Evolutionary conservation across 2,329 filamentous ascomycete species (phyloP).

Genomic region (Endocalyx cinctus): DNA sequence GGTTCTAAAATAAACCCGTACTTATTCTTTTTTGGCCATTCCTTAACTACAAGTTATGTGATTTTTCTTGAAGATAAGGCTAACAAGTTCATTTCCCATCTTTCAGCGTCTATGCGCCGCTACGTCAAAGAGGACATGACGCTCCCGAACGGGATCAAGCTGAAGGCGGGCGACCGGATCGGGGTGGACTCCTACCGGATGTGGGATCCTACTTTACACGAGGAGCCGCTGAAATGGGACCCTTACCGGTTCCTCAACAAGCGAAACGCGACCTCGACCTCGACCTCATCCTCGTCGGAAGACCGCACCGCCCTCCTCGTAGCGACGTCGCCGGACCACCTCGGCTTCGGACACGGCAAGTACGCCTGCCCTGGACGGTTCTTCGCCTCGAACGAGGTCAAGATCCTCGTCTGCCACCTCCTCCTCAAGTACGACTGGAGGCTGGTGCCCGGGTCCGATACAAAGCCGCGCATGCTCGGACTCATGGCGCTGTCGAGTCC

Average conservation of each 20-base stretch:
- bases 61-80: too few relatives aligned
- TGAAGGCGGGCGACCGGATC: constrained; percentile 16
- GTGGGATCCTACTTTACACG: constrained; percentile 16
- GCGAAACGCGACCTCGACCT: too few relatives aligned
- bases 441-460: constrained; percentile 7
- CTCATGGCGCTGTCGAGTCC: constrained; percentile 6
- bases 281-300: constrained; percentile 13
- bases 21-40: too few relatives aligned
- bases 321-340: constrained; percentile 21
- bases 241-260: constrained; percentile 15
- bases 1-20: too few relatives aligned
- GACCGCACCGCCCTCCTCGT: constrained; percentile 24
- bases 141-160: constrained; percentile 16
- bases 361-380: constrained; percentile 27
- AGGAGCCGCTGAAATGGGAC: constrained; percentile 19
- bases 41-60: too few relatives aligned
- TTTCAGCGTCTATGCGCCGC: too few relatives aligned
- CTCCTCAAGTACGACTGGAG: constrained; percentile 23
- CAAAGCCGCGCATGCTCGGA: not conserved
- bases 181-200: constrained; percentile 19
- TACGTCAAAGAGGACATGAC: constrained; percentile 9
- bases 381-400: constrained; percentile 31
- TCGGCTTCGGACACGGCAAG: constrained; percentile 33
- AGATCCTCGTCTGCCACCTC: constrained; percentile 21
- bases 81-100: too few relatives aligned